Evolutionary conservation across 2,329 filamentous ascomycete species (phyloP).

Genomic region (Aureobasidium sp.): DNA sequence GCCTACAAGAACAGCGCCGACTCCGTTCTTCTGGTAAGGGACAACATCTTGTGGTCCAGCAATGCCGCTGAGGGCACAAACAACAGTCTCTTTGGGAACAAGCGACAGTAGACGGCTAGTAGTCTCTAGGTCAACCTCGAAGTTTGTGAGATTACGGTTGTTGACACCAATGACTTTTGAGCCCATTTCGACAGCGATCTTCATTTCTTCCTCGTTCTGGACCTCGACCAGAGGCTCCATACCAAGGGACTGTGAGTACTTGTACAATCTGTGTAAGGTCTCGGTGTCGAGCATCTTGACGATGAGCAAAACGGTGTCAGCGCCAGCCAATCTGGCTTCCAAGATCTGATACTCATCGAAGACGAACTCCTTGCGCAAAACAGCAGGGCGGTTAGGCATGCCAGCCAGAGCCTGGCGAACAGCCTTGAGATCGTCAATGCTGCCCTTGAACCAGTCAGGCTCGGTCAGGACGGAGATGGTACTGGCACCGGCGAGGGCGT

Average conservation of each 20-base stretch:
- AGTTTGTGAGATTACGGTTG: slow-evolving; percentile 92
- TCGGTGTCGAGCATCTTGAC: slow-evolving; percentile 91
- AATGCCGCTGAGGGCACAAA: slow-evolving; percentile 93
- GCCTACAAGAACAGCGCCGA: slow-evolving; percentile 88
- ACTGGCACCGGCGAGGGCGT: slow-evolving; percentile 88
- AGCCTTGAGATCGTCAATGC: slow-evolving; percentile 82
- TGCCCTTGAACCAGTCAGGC: slow-evolving; percentile 98
- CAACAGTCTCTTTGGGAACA: slow-evolving; percentile 76
- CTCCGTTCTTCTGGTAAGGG: slow-evolving; percentile 79
- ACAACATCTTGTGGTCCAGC: slow-evolving; percentile 81
- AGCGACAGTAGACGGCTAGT: slow-evolving; percentile 81
- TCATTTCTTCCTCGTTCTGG: slow-evolving; percentile 90
- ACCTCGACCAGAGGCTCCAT: slow-evolving; percentile 99
- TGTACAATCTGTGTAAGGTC: slow-evolving; percentile 69
- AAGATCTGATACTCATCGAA: slow-evolving; percentile 98
- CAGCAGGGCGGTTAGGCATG: slow-evolving; percentile 85
- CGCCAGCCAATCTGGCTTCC: slow-evolving; percentile 84
- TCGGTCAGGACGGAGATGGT: slow-evolving; percentile 98
- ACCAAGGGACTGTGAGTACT: slow-evolving; percentile 79
- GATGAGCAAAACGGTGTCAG: slow-evolving; percentile 89
- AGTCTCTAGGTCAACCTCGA: slow-evolving; percentile 91
- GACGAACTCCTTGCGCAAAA: slow-evolving; percentile 92
- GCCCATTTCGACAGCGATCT: slow-evolving; percentile 75
- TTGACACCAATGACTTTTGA: slow-evolving; percentile 94
- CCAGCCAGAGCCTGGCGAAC: slow-evolving; percentile 84